Base-by-base conservation (phyloP, 2,329 filamentous ascomycete genomes). In the Colletotrichum aenigma region DNA sequence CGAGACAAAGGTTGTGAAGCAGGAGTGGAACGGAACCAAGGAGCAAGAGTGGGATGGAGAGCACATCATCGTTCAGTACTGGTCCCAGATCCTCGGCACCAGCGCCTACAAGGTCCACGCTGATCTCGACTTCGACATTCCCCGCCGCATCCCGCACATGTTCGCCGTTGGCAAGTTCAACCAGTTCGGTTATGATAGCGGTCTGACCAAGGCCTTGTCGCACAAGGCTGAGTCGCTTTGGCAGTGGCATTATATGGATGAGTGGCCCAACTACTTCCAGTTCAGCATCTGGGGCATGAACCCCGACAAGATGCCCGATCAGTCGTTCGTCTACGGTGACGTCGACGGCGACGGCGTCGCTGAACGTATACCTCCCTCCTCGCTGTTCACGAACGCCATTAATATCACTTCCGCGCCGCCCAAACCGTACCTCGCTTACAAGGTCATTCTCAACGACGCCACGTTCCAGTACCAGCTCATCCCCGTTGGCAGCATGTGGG, bases 261-360 rank as follows among this genome's bases (percentile, higher is more conserved):
- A 94, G 79, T 94, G 91, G 89, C 92, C 92, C 15, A 88, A 89
- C 8, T 84, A 88, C 64, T 89, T 91, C 75, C 91, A 93, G 79
- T 83, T 93, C 76, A 94, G 93, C 78, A 86, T 92, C 9, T 94
- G 92, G 92, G 92, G 92, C 68, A 91, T 93, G 81, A 92, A 93
- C 79, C 88, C 89, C 1, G 88, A 93, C 81, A 91, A 91, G 26
- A 83, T 89, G 78, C 92, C 92, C 0, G 92, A 94, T 81, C 87
- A 91, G 77, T 88, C 88, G 6, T 88, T 76, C 52, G 16, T 86
- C 71, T 88, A 92, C 3, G 92, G 92, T 26, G 92, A 94, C 80
- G 87, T 92, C 16, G 90, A 93, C 79, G 85, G 85, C 30, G 91
- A 93, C 80, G 86, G 86, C 4, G 85, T 93, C 7, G 83, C 93